Evolutionary conservation across 148 eudicot species (phyloP), one percentile per base, ranked within the genome.

Genomic region (Vaccinium corymbosum): DNA sequence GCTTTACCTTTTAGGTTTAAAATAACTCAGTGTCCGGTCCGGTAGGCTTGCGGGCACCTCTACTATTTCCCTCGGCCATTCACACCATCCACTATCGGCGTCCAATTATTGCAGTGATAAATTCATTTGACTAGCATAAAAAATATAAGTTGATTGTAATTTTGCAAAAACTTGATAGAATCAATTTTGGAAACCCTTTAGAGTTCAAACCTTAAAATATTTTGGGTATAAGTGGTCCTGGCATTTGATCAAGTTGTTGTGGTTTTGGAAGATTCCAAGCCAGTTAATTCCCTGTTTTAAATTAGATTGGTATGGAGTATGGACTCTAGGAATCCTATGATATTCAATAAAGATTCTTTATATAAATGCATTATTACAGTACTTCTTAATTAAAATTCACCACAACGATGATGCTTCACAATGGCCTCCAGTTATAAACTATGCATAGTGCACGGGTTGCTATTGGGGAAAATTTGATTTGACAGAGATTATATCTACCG

Each of bases 171-270:
- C 35, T 25, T 27, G 15, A 22, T 66, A 6, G 17, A 66, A 11
- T 66, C 35, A 25, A 12, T 25, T 66, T 13, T 66, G 29, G 35
- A 66, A 66, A 66, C 17, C 25, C 7, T 68, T 27, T 4, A 25
- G 73, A 27, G 73, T 15, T 29, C 42, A 68, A 27, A 29, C 73
- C 13, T 12, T 68, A 27, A 11, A 68, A 68, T 68, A 68, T 12
- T 68, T 13, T 66, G 72, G 17, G 17, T 29, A 68, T 68, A 4
- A 51, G 19, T 11, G 7, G 35, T 79, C 53, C 50, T 68, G 42
- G 25, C 20, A 79, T 64, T 68, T 68, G 66, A 84, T 84, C n/a
- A 32, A 32, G 77, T 13, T 78, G 77, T 78, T 51, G 53, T 51
- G 78, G 42, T 42, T 64, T 79, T n/a, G 48, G 82, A 70, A 52